Evolutionary conservation across 495 filamentous ascomycete genomes (phyloP).

Genomic region (Aspergillus ostianus): DNA sequence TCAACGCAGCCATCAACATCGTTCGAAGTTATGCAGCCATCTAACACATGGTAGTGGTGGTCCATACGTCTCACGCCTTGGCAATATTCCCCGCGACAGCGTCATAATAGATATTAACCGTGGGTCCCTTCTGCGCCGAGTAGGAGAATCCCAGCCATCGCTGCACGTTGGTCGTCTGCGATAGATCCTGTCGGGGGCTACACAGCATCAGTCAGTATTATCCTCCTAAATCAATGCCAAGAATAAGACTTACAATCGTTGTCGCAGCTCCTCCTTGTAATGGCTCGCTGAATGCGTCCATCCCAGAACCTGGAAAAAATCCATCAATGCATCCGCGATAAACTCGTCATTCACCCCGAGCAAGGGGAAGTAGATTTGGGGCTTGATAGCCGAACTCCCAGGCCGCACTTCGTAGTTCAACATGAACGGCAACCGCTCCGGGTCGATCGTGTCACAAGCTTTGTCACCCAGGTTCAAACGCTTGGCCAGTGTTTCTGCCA

Average conservation of each 20-base stretch:
- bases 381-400: neutral
- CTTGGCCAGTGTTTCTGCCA: slow-evolving; percentile 2
- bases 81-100: neutral
- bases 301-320: slow-evolving; percentile 1
- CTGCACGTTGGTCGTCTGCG: slow-evolving; percentile 1
- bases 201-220: neutral
- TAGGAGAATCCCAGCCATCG: slow-evolving; percentile 3
- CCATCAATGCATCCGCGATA: slow-evolving; percentile 2
- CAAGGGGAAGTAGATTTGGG: slow-evolving; percentile 3
- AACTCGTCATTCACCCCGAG: slow-evolving; percentile 3
- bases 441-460: neutral
- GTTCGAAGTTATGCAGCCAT: too few species aligned
- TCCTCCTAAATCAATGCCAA: neutral
- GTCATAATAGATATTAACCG: slow-evolving; percentile 4
- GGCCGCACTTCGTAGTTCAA: slow-evolving; percentile 3
- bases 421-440: slow-evolving; percentile 1
- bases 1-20: too few species aligned
- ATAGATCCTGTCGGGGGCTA: neutral
- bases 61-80: neutral
- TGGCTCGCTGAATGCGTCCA: neutral
- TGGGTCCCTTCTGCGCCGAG: neutral
- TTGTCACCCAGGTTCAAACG: slow-evolving; percentile 2
- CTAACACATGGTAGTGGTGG: too few species aligned
- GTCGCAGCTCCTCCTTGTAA: slow-evolving; percentile 4
- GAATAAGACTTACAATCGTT: neutral